phyloP scores from a whole-genome alignment of 345 rosid genomes.

The Erysimum cheiranthoides region DNA sequence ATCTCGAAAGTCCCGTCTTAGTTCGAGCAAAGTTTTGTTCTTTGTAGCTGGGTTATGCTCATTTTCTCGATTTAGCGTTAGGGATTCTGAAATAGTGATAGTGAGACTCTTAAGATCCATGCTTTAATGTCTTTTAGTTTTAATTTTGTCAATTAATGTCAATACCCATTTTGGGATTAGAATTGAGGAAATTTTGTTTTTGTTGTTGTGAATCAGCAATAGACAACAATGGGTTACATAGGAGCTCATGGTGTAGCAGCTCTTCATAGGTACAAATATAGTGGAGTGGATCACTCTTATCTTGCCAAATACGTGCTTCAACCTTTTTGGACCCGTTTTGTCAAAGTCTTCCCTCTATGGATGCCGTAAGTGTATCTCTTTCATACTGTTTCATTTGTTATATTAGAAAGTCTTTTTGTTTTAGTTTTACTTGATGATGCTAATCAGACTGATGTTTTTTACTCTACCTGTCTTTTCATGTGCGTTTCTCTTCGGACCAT shows the following conservation, averaged over 20 bases:
- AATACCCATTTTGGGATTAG: not conserved
- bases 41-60: slow-evolving; percentile 1
- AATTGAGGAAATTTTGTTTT: slow-evolving; percentile 6
- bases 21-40: slow-evolving; percentile 36
- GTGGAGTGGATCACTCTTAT: slow-evolving; percentile 90
- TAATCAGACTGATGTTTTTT: slow-evolving; percentile 26
- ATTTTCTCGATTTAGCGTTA: slow-evolving; percentile 12
- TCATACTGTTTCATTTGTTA: not conserved
- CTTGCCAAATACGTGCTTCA: slow-evolving; percentile 91
- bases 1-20: slow-evolving; percentile 1
- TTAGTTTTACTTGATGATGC: slow-evolving; percentile 16
- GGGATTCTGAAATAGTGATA: not conserved
- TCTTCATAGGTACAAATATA: slow-evolving; percentile 86
- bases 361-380: slow-evolving; percentile 79
- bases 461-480: slow-evolving; percentile 39
- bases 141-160: not conserved
- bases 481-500: slow-evolving; percentile 42
- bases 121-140: slow-evolving; percentile 34
- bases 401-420: not conserved
- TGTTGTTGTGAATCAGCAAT: slow-evolving; percentile 9
- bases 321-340: slow-evolving; percentile 89
- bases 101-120: slow-evolving; percentile 29
- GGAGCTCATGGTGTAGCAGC: slow-evolving; percentile 89
- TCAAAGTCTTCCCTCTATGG: slow-evolving; percentile 96
- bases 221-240: slow-evolving; percentile 76